Conservation (phyloP, 2,329 filamentous ascomycete species). For the Zymoseptoria ardabiliae region DNA sequence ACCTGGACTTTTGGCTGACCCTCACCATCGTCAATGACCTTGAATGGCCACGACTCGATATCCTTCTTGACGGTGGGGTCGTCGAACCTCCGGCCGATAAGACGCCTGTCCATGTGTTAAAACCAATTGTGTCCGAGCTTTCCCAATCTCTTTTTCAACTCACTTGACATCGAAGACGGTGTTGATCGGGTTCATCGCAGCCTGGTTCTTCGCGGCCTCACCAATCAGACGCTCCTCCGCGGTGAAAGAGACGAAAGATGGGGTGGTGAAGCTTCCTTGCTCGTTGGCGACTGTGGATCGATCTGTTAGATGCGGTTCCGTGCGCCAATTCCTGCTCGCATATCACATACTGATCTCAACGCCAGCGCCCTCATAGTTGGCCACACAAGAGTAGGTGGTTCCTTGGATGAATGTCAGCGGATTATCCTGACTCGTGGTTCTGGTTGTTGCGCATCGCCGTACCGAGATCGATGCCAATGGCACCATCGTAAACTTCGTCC, state of each 20-base stretch:
- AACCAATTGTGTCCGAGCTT: conserved; percentile 3
- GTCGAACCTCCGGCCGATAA: conserved; percentile 92
- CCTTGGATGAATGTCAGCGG: conserved; percentile 45
- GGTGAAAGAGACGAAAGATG: conserved; percentile 98
- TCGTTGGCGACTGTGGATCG: conserved; percentile 70
- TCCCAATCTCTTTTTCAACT: conserved; percentile 12
- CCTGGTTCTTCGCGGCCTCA: conserved; percentile 99
- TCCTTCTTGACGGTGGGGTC: conserved; percentile 98
- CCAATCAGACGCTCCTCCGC: conserved; percentile 98
- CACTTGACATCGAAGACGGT: conserved; percentile 96
- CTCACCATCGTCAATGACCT: conserved; percentile 74
- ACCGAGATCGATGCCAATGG: conserved; percentile 99
- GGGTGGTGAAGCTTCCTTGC: conserved; percentile 98
- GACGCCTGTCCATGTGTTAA: conserved; percentile 58
- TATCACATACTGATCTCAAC: conserved; percentile 82
- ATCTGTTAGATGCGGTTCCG: conserved; percentile 7
- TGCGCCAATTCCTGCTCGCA: conserved; percentile 4
- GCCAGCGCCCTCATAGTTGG: conserved; percentile 98
- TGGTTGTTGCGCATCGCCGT: conserved; percentile 36
- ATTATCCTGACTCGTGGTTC: neutral
- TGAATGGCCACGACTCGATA: conserved; percentile 98
- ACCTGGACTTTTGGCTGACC: conserved; percentile 90
- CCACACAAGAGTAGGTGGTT: conserved; percentile 99
- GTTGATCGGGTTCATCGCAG: conserved; percentile 97
- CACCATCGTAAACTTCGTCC: conserved; percentile 98